Base-by-base conservation (phyloP, 2,329 filamentous ascomycete genomes). In the Trichoderma lentiforme region DNA sequence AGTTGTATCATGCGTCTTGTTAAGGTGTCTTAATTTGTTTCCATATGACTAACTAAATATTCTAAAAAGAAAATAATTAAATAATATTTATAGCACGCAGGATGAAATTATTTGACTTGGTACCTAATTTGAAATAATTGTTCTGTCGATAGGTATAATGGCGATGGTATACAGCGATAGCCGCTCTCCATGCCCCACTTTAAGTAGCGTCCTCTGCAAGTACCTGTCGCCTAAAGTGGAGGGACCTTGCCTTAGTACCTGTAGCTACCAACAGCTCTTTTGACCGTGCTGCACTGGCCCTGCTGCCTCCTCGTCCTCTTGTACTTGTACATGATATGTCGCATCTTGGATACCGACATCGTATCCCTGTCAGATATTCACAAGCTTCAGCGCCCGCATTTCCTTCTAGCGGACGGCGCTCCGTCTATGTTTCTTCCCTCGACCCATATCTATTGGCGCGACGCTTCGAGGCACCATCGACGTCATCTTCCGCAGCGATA, bases 401-500 rank as follows among this genome's bases (percentile, higher is more conserved):
- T 26, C 18, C 34, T 9, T 32, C 43, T 34, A 24, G 63, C 30
- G 47, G 24, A 28, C 11, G 28, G 21, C 34, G 18, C 32, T 67
- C 18, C 51, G 51, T 28, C 30, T 57, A 58, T 58, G 53, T 53
- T 21, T 30, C 57, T 47, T 47, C 18, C 39, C 26, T n/a, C n/a
- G 36, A 11, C 56, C 36, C 26, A 39, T 60, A 32, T 39, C 34
- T 43, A 32, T 47, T 60, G 65, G 56, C 65, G 53, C 51, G 65
- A 60, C 53, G 9, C 39, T 68, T 60, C 43, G 26, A 30, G 58
- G 65, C 53, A 30, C 66, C 39, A 32, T 32, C 66, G 66, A 69
- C 66, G 66, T 69, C 66, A 69, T 69, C 43, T 51, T 43, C 26
- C 26, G 36, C 36, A 43, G 66, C 26, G 66, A 47, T 30, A 43